Conservation (phyloP, 2,329 filamentous ascomycete species). For the Calonectria hawksworthii region DNA sequence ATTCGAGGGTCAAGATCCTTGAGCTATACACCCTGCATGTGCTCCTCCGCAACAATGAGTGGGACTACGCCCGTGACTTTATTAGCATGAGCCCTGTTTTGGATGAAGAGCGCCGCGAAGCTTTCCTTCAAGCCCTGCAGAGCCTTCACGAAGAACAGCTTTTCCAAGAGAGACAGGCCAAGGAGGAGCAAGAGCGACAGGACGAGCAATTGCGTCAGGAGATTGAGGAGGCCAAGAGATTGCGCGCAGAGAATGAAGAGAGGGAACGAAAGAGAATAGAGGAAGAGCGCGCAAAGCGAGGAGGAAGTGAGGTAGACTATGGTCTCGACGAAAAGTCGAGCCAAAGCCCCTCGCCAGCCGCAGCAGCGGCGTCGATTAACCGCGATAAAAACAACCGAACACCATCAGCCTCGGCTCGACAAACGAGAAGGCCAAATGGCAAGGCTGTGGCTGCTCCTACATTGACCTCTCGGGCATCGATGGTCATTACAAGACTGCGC, state of each 20-base stretch:
- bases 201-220: constrained; percentile 70
- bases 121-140: constrained; percentile 88
- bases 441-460: constrained; percentile 52
- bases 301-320: constrained; percentile 75
- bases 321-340: constrained; percentile 72
- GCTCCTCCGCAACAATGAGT: constrained; percentile 92
- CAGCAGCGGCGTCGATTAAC: constrained; percentile 29
- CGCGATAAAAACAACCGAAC: constrained; percentile 50
- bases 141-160: constrained; percentile 87
- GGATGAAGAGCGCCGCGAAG: constrained; percentile 91
- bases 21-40: constrained; percentile 97
- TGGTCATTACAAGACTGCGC: constrained; percentile 67
- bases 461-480: constrained; percentile 63
- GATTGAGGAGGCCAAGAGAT: constrained; percentile 68
- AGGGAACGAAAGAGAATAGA: constrained; percentile 66
- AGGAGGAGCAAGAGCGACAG: constrained; percentile 68
- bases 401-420: constrained; percentile 52
- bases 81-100: constrained; percentile 88
- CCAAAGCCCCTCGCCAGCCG: constrained; percentile 47
- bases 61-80: constrained; percentile 95
- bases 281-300: constrained; percentile 65
- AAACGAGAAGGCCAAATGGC: constrained; percentile 45
- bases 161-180: constrained; percentile 76
- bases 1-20: constrained; percentile 89
- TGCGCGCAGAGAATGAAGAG: constrained; percentile 72